A percentile compares a stretch with the other conserved stretches of the same genome.
Evolutionary conservation across 164 flowering plant genomes (phyloP).

Genomic region (Aristolochia californica): DNA sequence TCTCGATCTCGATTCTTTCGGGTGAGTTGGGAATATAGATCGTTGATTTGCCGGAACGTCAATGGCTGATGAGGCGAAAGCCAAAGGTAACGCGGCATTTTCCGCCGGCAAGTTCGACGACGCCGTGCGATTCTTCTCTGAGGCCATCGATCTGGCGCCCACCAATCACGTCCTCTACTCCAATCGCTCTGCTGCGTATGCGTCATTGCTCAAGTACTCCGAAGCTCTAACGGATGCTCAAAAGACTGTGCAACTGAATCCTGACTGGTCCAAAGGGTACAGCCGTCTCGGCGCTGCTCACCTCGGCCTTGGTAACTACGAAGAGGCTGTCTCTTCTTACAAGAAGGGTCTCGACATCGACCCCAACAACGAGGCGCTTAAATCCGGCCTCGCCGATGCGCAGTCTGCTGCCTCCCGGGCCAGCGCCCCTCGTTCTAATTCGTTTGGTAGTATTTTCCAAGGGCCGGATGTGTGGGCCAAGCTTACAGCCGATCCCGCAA

Average conservation of each 20-base stretch:
- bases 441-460: slow-evolving; percentile 63
- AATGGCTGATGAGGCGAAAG: slow-evolving; percentile 96
- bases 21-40: too few species aligned
- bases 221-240: slow-evolving; percentile 70
- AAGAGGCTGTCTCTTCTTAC: slow-evolving; percentile 62
- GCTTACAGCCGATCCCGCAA: slow-evolving; percentile 68
- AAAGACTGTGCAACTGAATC: slow-evolving; percentile 80
- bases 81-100: slow-evolving; percentile 97
- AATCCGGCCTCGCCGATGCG: slow-evolving; percentile 72
- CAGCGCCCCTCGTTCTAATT: slow-evolving; percentile 18
- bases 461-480: slow-evolving; percentile 95
- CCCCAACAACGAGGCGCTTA: slow-evolving; percentile 68
- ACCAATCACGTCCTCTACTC: slow-evolving; percentile 92
- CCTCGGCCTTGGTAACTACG: slow-evolving; percentile 36
- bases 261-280: slow-evolving; percentile 87
- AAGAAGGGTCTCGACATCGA: slow-evolving; percentile 75
- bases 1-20: too few species aligned
- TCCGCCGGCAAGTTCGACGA: slow-evolving; percentile 51
- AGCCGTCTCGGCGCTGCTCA: slow-evolving; percentile 89
- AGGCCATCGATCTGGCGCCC: slow-evolving; percentile 74
- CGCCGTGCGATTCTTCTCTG: slow-evolving; percentile 67
- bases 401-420: slow-evolving; percentile 33
- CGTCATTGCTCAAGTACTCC: slow-evolving; percentile 58
- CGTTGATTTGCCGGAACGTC: too few species aligned
- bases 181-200: slow-evolving; percentile 91